Evolutionary conservation across 2,329 filamentous ascomycete genomes (phyloP).

Genomic region (Talaromyces verruculosus): DNA sequence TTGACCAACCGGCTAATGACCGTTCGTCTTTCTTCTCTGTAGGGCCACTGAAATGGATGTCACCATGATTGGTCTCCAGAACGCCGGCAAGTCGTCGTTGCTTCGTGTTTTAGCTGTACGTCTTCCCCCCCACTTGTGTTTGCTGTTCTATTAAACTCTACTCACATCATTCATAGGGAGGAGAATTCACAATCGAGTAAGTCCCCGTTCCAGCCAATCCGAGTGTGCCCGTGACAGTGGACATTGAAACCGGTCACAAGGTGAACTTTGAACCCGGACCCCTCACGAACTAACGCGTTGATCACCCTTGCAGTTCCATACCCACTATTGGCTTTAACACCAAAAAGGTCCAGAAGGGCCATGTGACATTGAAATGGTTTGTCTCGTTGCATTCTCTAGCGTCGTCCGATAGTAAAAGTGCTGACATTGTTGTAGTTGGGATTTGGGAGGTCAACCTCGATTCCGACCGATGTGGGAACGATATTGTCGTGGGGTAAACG

Average conservation of each 20-base stretch:
- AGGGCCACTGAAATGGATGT: constrained; percentile 99
- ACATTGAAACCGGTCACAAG: constrained; percentile 5
- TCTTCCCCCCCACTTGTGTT: constrained; percentile 21
- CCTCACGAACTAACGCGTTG: constrained; percentile 18
- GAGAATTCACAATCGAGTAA: constrained; percentile 98
- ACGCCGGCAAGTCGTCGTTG: constrained; percentile 95
- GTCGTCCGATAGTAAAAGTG: neutral
- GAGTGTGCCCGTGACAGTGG: neutral
- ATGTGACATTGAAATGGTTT: constrained; percentile 94
- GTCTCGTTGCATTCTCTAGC: constrained; percentile 30
- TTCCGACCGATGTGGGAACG: constrained; percentile 99
- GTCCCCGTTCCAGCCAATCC: constrained; percentile 39
- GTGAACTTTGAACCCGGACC: constrained; percentile 1
- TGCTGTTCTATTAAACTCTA: neutral
- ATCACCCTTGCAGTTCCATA: constrained; percentile 69
- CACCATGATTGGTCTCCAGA: constrained; percentile 97
- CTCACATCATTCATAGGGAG: constrained; percentile 63
- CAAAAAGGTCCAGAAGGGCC: constrained; percentile 95
- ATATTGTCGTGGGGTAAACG: constrained; percentile 95
- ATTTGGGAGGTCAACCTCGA: constrained; percentile 92
- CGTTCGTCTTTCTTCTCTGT: constrained; percentile 25
- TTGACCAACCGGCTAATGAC: constrained; percentile 18
- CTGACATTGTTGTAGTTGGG: constrained; percentile 64
- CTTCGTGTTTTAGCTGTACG: constrained; percentile 92
- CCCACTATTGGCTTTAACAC: constrained; percentile 99